These are phyloP conservation scores for Diaporthe helianthi DNA, from an alignment of 2,329 filamentous ascomycete genomes.

Conservation along the genomic window DNA sequence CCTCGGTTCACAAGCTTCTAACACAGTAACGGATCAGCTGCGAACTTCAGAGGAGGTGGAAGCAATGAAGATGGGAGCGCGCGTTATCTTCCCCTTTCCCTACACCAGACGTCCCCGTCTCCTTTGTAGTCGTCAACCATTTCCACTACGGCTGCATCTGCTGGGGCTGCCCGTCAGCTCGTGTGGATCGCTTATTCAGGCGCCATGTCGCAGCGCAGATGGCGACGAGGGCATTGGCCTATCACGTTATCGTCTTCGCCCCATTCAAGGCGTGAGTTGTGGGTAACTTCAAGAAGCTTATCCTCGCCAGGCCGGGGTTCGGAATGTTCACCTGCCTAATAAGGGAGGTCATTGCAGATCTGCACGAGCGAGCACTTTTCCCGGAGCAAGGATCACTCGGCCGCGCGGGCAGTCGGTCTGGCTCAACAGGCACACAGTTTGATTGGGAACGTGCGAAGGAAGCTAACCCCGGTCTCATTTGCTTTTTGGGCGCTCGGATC, in stretches of 20 bases:
- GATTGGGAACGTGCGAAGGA: background rate
- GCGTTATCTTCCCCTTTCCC: background rate
- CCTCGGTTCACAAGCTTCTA: constrained; percentile 1
- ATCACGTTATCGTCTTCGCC: background rate
- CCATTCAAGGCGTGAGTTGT: constrained; percentile 6
- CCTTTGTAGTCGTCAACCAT: constrained; percentile 25
- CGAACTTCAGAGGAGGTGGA: too few relatives aligned
- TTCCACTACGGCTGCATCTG: background rate
- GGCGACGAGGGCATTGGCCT: constrained; percentile 20
- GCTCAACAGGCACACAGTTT: background rate
- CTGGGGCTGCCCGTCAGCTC: background rate
- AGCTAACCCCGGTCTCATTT: background rate
- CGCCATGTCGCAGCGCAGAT: constrained; percentile 16
- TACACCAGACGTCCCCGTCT: constrained; percentile 4
- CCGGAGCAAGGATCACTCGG: background rate
- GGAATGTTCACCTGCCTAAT: background rate
- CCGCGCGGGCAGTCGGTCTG: background rate
- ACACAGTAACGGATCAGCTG: constrained; percentile 4
- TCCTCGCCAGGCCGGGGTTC: background rate
- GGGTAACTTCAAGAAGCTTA: constrained; percentile 15
- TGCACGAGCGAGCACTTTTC: background rate
- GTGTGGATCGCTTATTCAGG: background rate
- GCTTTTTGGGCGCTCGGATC: background rate
- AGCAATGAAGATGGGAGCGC: background rate
- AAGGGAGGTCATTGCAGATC: constrained; percentile 10